These are phyloP conservation scores for Emergomyces pasteurianus DNA, from an alignment of 2,329 filamentous ascomycete genomes.

Conservation along the genomic window DNA sequence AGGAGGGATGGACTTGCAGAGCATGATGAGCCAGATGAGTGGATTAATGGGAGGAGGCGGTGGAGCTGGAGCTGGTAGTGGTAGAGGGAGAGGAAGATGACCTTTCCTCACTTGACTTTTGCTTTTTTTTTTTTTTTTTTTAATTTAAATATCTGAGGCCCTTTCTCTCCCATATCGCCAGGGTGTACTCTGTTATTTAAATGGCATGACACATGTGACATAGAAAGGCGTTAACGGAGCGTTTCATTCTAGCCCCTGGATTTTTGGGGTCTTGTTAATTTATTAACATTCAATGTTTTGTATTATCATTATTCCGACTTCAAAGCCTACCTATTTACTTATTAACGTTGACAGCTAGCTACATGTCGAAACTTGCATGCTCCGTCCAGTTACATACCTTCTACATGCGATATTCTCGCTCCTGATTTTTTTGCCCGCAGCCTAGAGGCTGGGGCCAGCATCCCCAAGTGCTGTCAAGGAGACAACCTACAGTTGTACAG, in stretches of 20 bases:
- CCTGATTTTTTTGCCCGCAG: neutral
- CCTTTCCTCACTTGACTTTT: constrained; percentile 10
- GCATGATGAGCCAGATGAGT: constrained; percentile 68
- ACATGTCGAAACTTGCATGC: neutral
- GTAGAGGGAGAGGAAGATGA: constrained; percentile 12
- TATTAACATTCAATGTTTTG: neutral
- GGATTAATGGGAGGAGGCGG: constrained; percentile 44
- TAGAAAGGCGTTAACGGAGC: constrained; percentile 3
- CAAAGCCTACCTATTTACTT: neutral
- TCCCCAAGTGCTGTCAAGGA: neutral
- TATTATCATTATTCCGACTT: neutral
- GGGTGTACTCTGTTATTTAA: neutral
- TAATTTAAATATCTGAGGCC: neutral
- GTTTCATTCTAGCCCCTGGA: neutral
- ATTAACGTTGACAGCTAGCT: neutral
- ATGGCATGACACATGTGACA: neutral
- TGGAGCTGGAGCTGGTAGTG: constrained; percentile 29
- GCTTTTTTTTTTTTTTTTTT: constrained; percentile 2
- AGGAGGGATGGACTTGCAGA: constrained; percentile 50
- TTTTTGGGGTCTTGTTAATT: neutral
- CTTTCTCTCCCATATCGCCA: too few species aligned
- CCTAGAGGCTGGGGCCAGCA: neutral
- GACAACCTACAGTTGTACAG: neutral
- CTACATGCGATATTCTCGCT: neutral
- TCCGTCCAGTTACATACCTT: neutral